These are phyloP conservation scores for Emericellopsis cladophorae DNA, from an alignment of 2,329 filamentous ascomycete species.

Conservation along the genomic window DNA sequence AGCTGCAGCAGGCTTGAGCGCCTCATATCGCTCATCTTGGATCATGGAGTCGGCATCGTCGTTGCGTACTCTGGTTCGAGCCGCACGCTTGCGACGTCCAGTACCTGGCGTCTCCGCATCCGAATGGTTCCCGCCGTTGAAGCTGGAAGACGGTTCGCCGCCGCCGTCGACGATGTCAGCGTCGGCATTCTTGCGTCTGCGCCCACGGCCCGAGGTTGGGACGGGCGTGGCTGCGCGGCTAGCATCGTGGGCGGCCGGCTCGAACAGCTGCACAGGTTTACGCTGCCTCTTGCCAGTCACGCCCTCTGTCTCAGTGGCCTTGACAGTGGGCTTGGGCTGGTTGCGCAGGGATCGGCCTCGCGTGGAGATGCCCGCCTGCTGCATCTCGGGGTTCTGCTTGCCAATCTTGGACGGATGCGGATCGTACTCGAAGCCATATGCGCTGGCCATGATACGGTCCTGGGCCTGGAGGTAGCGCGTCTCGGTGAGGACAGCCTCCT, in stretches of 20 bases:
- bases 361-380: constrained; percentile 36
- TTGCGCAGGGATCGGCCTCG: constrained; percentile 40
- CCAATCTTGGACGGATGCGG: constrained; percentile 43
- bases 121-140: constrained; percentile 20
- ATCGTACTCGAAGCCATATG: constrained; percentile 50
- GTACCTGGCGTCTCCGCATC: constrained; percentile 11
- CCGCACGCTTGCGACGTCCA: constrained; percentile 12
- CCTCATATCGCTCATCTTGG: constrained; percentile 8
- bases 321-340: constrained; percentile 43
- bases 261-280: constrained; percentile 36
- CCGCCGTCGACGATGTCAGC: constrained; percentile 13
- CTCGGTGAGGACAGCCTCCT: constrained; percentile 25
- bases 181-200: constrained; percentile 18
- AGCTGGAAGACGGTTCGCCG: constrained; percentile 14
- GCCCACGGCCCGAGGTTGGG: constrained; percentile 15
- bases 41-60: constrained; percentile 8
- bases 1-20: no score
- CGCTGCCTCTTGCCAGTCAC: constrained; percentile 40
- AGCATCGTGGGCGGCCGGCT: constrained; percentile 34
- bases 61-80: constrained; percentile 11
- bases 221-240: constrained; percentile 40
- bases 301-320: constrained; percentile 40
- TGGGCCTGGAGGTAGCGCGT: constrained; percentile 36
- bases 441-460: constrained; percentile 44
- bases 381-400: constrained; percentile 43